These are phyloP conservation scores for Blumeriella jaapii DNA, from an alignment of 2,329 filamentous ascomycete species.

Conservation along the genomic window DNA sequence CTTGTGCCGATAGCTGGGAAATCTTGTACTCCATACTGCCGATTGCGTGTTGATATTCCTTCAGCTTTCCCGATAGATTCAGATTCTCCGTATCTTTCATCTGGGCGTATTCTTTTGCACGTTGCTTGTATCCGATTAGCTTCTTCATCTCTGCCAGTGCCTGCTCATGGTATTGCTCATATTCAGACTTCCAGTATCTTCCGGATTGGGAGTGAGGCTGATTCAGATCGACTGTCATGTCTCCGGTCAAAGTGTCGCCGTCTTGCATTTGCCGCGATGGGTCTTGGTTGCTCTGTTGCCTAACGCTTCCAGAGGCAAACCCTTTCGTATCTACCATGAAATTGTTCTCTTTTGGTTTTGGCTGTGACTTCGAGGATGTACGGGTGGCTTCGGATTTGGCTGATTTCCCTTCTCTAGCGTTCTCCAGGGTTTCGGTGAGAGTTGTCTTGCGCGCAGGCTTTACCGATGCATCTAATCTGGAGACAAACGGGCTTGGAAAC, in stretches of 20 bases:
- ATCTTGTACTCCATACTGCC: conserved; percentile 51
- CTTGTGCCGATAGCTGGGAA: conserved; percentile 46
- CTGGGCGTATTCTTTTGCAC: conserved; percentile 68
- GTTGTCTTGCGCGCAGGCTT: conserved; percentile 30
- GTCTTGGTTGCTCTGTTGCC: conserved; percentile 11
- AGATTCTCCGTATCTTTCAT: conserved; percentile 64
- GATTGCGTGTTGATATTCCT: conserved; percentile 56
- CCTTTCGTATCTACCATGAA: neutral
- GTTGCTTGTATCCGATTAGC: conserved; percentile 66
- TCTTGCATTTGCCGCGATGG: conserved; percentile 9
- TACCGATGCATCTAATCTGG: conserved; percentile 10
- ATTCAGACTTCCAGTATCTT: conserved; percentile 71
- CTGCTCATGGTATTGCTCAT: conserved; percentile 60
- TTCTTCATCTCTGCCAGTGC: conserved; percentile 66
- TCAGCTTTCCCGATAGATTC: conserved; percentile 52
- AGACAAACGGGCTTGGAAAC: conserved; percentile 22
- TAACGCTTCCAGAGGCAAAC: neutral
- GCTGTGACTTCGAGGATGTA: conserved; percentile 2
- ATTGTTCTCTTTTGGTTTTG: conserved; percentile 1
- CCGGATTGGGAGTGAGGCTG: conserved; percentile 66
- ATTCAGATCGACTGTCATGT: conserved; percentile 59
- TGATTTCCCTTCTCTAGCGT: conserved; percentile 27
- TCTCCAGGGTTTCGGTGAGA: conserved; percentile 37
- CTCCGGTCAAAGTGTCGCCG: conserved; percentile 37
- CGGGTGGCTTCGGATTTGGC: conserved; percentile 4